Conservation (phyloP, 345 rosid genomes). For the Hypericum perforatum region DNA sequence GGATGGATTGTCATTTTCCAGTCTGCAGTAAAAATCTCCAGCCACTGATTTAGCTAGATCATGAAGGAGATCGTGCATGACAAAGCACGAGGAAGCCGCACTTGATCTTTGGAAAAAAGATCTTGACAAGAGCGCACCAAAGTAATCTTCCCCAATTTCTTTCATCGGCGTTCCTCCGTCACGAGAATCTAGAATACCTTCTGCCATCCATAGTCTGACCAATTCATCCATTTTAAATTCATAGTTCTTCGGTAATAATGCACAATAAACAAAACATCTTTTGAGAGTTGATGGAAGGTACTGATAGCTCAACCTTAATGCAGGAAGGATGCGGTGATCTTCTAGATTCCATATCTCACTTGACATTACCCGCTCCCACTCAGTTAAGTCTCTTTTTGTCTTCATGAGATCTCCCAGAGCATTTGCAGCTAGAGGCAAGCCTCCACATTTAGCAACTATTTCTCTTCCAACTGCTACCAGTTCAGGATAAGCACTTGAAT, state of each 20-base stretch:
- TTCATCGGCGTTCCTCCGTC: not conserved
- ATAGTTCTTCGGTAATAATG: not conserved
- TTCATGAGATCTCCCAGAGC: not conserved
- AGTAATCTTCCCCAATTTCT: slow-evolving; percentile 1
- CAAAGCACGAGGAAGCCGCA: not conserved
- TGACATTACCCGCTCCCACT: not conserved
- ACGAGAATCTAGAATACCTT: not conserved
- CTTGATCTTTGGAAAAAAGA: slow-evolving; percentile 4
- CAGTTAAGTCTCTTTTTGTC: not conserved
- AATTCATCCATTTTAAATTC: not conserved
- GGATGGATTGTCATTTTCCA: not conserved
- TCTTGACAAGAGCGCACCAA: not conserved
- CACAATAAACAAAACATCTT: not conserved
- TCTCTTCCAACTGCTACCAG: not conserved
- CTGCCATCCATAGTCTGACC: not conserved
- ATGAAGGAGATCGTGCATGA: slow-evolving; percentile 1
- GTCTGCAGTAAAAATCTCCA: not conserved
- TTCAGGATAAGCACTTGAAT: not conserved
- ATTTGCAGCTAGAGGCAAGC: slow-evolving; percentile 2
- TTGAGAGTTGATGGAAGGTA: not conserved
- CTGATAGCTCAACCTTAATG: not conserved
- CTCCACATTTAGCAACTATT: not conserved
- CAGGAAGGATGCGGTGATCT: not conserved
- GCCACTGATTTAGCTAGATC: slow-evolving; percentile 2
- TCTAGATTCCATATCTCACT: not conserved